A percentile compares a stretch with the other conserved stretches of the same genome.
Conservation (phyloP, 2,329 filamentous ascomycete species). For the Parastagonospora avenae region DNA sequence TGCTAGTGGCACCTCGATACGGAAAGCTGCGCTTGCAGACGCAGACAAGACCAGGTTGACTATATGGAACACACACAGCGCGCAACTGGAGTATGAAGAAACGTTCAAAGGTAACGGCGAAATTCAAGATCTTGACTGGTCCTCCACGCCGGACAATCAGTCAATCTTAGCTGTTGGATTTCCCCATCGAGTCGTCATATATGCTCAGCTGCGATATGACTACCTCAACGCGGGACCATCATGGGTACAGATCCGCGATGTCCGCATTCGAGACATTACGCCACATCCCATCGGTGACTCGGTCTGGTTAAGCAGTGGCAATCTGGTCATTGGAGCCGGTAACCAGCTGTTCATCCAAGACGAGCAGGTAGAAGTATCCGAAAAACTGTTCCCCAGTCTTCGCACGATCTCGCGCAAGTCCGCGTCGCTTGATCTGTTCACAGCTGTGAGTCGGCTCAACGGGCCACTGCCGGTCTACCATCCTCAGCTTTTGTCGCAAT, state of each 20-base stretch:
- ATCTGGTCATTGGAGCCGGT: slow-evolving; percentile 84
- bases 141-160: slow-evolving; percentile 85
- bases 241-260: slow-evolving; percentile 84
- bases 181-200: slow-evolving; percentile 78
- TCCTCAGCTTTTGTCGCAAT: slow-evolving; percentile 86
- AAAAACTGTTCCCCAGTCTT: slow-evolving; percentile 63
- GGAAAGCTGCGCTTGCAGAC: slow-evolving; percentile 85
- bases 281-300: slow-evolving; percentile 92
- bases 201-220: slow-evolving; percentile 88
- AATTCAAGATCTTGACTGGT: slow-evolving; percentile 91
- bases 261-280: slow-evolving; percentile 79
- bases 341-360: slow-evolving; percentile 90
- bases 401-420: slow-evolving; percentile 55
- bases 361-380: slow-evolving; percentile 70
- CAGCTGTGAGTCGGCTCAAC: slow-evolving; percentile 82
- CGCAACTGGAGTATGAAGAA: slow-evolving; percentile 80
- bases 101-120: slow-evolving; percentile 73
- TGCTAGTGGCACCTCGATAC: slow-evolving; percentile 82
- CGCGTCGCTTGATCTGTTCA: slow-evolving; percentile 72
- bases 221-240: slow-evolving; percentile 88
- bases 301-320: slow-evolving; percentile 84
- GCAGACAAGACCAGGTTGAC: slow-evolving; percentile 74
- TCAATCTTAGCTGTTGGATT: slow-evolving; percentile 93
- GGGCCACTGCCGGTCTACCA: slow-evolving; percentile 89
- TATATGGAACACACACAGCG: slow-evolving; percentile 87